These are phyloP conservation scores for Wickerhamia fluorescens DNA, from an alignment of 805 yeast species.

Conservation along the genomic window DNA sequence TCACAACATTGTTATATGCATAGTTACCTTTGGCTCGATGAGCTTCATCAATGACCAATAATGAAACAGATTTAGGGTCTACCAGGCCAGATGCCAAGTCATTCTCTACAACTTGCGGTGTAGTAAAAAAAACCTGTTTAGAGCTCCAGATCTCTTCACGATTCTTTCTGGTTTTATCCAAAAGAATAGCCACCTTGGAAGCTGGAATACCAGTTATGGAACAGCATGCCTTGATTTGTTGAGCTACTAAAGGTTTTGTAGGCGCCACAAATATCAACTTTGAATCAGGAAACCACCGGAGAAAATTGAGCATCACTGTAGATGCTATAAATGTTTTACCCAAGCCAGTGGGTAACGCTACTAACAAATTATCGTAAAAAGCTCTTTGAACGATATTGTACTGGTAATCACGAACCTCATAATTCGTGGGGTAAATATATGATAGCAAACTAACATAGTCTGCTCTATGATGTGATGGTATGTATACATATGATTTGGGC, in stretches of 20 bases:
- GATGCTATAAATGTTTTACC: slow-evolving; percentile 97
- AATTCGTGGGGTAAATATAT: slow-evolving; percentile 80
- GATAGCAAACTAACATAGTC: slow-evolving; percentile 13
- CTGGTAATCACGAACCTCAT: slow-evolving; percentile 83
- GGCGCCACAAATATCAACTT: slow-evolving; percentile 96
- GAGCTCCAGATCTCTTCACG: slow-evolving; percentile 73
- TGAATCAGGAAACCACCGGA: slow-evolving; percentile 72
- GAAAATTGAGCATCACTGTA: slow-evolving; percentile 84
- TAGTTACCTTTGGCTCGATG: slow-evolving; percentile 89
- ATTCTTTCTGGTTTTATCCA: slow-evolving; percentile 50
- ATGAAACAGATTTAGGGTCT: slow-evolving; percentile 66
- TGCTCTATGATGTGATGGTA: slow-evolving; percentile 6
- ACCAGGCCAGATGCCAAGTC: slow-evolving; percentile 71
- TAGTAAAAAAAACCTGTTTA: slow-evolving; percentile 80
- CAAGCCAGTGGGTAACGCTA: slow-evolving; percentile 94
- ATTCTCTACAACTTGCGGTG: slow-evolving; percentile 94
- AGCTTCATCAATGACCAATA: slow-evolving; percentile 90
- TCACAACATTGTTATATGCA: slow-evolving; percentile 80
- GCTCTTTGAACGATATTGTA: slow-evolving; percentile 69
- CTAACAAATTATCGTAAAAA: slow-evolving; percentile 64
- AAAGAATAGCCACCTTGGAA: slow-evolving; percentile 68
- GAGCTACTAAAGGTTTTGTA: slow-evolving; percentile 91
- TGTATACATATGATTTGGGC: too few species aligned
- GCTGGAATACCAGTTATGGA: slow-evolving; percentile 80
- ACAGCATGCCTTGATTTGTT: slow-evolving; percentile 89